Conservation (phyloP, 495 filamentous ascomycete species). For the Hypoxylon trugodes region DNA sequence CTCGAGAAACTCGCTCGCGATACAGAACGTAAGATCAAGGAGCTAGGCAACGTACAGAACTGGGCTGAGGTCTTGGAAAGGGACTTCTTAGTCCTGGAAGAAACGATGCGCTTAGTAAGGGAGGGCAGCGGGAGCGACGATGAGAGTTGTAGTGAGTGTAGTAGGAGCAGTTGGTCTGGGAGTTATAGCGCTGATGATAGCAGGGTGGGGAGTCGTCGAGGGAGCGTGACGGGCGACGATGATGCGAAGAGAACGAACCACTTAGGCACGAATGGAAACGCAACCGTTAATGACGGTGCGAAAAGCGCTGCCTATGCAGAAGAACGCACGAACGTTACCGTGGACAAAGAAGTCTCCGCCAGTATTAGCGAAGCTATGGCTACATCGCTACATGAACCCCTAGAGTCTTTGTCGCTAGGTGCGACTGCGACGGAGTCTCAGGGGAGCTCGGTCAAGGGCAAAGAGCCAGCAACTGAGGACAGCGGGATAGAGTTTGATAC, state of each 20-base stretch:
- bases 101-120: conserved; percentile 75
- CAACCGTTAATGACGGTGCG: conserved; percentile 9
- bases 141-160: conserved; percentile 40
- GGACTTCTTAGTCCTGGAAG: conserved; percentile 87
- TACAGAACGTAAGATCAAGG: conserved; percentile 79
- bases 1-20: conserved; percentile 73
- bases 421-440: neutral
- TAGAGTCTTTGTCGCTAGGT: conserved; percentile 9
- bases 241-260: too few species aligned
- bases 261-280: conserved; percentile 14
- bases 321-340: conserved; percentile 13
- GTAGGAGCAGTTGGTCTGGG: conserved; percentile 46
- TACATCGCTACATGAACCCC: conserved; percentile 31
- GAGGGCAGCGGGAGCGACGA: conserved; percentile 51
- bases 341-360: conserved; percentile 31
- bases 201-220: conserved; percentile 41
- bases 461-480: conserved; percentile 36
- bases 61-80: conserved; percentile 97
- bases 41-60: conserved; percentile 96
- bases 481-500: conserved; percentile 9
- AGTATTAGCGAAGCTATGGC: conserved; percentile 42
- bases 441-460: conserved; percentile 28
- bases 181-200: conserved; percentile 46
- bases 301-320: conserved; percentile 1
- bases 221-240: conserved; percentile 43